phyloP scores from a whole-genome alignment of 208 protist species.

The Crithidia sp. region DNA sequence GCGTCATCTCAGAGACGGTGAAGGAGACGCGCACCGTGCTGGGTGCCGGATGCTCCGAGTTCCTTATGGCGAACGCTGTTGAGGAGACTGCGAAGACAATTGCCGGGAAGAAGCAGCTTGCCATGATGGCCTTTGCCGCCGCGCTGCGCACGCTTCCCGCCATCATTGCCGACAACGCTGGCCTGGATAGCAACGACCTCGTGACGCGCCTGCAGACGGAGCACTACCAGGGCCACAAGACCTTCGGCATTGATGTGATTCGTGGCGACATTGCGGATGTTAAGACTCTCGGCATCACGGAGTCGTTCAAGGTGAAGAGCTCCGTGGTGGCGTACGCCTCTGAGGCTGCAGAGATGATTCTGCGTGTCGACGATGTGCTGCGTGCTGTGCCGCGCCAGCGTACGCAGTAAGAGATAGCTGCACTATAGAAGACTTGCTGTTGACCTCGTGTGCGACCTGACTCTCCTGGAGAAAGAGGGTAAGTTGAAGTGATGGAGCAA shows the following conservation, averaged over 20 bases:
- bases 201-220: slow-evolving; percentile 94
- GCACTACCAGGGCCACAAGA: slow-evolving; percentile 66
- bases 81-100: slow-evolving; percentile 92
- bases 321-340: slow-evolving; percentile 96
- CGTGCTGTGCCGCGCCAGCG: slow-evolving; percentile 94
- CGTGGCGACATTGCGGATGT: slow-evolving; percentile 96
- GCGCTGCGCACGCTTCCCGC: slow-evolving; percentile 96
- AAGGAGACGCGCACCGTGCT: slow-evolving; percentile 95
- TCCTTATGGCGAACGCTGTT: slow-evolving; percentile 98
- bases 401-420: slow-evolving; percentile 38
- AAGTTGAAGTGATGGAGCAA: too few relatives aligned
- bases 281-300: slow-evolving; percentile 95
- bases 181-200: slow-evolving; percentile 97
- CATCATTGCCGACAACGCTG: slow-evolving; percentile 98
- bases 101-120: slow-evolving; percentile 86
- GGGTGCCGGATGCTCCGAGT: slow-evolving; percentile 98
- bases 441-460: too few relatives aligned
- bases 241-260: slow-evolving; percentile 95
- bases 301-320: slow-evolving; percentile 98
- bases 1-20: slow-evolving; percentile 98
- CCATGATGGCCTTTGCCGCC: slow-evolving; percentile 97
- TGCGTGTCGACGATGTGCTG: slow-evolving; percentile 99
- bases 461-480: too few relatives aligned
- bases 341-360: slow-evolving; percentile 99
- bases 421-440: background rate